These are phyloP conservation scores for Amanita fuliginea DNA, from an alignment of 768 basidiomycete genomes.

Conservation along the genomic window DNA sequence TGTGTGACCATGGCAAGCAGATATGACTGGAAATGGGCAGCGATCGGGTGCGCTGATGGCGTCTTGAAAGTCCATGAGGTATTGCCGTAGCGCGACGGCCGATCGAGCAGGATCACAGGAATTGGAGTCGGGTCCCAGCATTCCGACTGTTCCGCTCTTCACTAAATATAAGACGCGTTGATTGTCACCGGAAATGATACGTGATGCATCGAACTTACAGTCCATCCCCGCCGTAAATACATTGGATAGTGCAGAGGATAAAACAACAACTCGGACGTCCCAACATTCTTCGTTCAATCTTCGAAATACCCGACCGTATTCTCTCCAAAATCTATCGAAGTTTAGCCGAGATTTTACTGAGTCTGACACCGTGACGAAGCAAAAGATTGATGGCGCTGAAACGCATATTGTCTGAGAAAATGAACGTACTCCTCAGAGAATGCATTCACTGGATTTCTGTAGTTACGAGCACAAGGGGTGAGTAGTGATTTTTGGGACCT, in stretches of 20 bases:
- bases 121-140: conserved; percentile 9
- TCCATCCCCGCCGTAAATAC: conserved; percentile 81
- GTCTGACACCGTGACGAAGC: no score
- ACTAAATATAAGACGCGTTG: conserved; percentile 14
- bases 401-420: neutral
- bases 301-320: conserved; percentile 50
- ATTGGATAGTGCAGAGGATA: conserved; percentile 62
- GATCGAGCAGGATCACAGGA: conserved; percentile 38
- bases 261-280: conserved; percentile 60
- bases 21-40: conserved; percentile 74
- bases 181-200: neutral
- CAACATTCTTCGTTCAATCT: conserved; percentile 32
- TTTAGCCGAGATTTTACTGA: no score
- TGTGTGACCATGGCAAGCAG: conserved; percentile 64
- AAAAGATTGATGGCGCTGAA: neutral
- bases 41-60: conserved; percentile 47
- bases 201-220: conserved; percentile 26
- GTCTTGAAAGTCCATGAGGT: conserved; percentile 35
- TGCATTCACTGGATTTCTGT: conserved; percentile 58
- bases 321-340: conserved; percentile 36
- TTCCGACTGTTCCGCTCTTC: conserved; percentile 16
- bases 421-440: conserved; percentile 31
- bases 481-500: neutral
- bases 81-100: conserved; percentile 31
- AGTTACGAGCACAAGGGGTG: neutral